phyloP scores from a whole-genome alignment of 2,329 filamentous ascomycete genomes.

The Calonectria pseudoturangicola region DNA sequence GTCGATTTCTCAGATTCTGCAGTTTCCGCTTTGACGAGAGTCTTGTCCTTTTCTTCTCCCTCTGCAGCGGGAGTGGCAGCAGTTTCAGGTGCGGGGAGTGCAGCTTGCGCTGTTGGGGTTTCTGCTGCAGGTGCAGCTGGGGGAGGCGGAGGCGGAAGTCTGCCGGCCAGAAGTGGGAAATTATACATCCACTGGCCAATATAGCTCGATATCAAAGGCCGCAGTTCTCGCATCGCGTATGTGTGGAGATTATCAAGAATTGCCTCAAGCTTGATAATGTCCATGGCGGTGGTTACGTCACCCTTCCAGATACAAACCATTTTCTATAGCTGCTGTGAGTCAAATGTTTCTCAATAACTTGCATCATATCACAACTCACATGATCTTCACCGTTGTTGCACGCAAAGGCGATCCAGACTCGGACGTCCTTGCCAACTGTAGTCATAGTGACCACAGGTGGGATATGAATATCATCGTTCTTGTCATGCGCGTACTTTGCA shows the following conservation, averaged over 20 bases:
- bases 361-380: conserved; percentile 20
- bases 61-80: not conserved
- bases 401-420: conserved; percentile 44
- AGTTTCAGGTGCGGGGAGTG: not conserved
- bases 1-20: conserved; percentile 6
- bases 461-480: conserved; percentile 33
- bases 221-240: conserved; percentile 42
- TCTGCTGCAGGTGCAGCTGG: not conserved
- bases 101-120: not conserved
- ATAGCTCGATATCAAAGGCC: conserved; percentile 45
- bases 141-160: conserved; percentile 2
- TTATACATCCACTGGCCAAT: conserved; percentile 43
- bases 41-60: conserved; percentile 25
- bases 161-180: conserved; percentile 9
- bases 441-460: conserved; percentile 43
- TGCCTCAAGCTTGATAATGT: conserved; percentile 40
- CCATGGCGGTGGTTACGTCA: conserved; percentile 38
- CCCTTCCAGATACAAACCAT: conserved; percentile 47
- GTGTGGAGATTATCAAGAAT: conserved; percentile 47
- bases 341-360: not conserved
- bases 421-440: conserved; percentile 34
- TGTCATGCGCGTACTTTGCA: conserved; percentile 28
- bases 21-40: conserved; percentile 8
- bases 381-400: conserved; percentile 23
- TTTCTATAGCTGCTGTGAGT: conserved; percentile 26